phyloP scores from a whole-genome alignment of 108 stramenopile species.

The Nitzschia sp. region DNA sequence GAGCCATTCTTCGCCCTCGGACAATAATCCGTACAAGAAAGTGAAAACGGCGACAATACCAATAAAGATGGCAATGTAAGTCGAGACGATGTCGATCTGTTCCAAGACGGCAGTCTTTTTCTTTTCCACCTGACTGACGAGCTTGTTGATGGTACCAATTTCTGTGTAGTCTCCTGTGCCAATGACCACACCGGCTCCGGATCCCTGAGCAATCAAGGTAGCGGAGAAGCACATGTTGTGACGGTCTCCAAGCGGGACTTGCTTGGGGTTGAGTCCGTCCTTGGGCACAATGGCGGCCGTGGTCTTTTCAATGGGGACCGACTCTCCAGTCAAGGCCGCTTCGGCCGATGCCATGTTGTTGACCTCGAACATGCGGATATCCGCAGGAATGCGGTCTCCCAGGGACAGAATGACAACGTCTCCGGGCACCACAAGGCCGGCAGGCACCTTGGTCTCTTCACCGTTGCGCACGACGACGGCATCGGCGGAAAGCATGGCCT shows the following conservation, averaged over 20 bases:
- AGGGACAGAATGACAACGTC: conserved; percentile 66
- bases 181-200: conserved; percentile 81
- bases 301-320: conserved; percentile 84
- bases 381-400: conserved; percentile 89
- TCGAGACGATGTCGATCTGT: conserved; percentile 90
- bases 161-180: conserved; percentile 88
- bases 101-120: conserved; percentile 92
- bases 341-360: conserved; percentile 78
- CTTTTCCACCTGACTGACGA: conserved; percentile 73
- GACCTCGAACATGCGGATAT: conserved; percentile 82
- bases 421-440: conserved; percentile 71
- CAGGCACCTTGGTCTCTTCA: conserved; percentile 61
- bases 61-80: conserved; percentile 81
- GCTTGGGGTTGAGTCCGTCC: conserved; percentile 41
- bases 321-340: conserved; percentile 92
- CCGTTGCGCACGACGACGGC: conserved; percentile 72
- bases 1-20: conserved; percentile 36
- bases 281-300: conserved; percentile 46
- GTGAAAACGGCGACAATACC: conserved; percentile 70
- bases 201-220: conserved; percentile 90
- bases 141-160: conserved; percentile 93
- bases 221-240: conserved; percentile 88
- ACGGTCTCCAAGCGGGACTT: conserved; percentile 79
- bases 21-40: conserved; percentile 79
- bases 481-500: conserved; percentile 79